These are phyloP conservation scores for Mycena kentingensis DNA, from an alignment of 768 basidiomycete species.

Conservation along the genomic window DNA sequence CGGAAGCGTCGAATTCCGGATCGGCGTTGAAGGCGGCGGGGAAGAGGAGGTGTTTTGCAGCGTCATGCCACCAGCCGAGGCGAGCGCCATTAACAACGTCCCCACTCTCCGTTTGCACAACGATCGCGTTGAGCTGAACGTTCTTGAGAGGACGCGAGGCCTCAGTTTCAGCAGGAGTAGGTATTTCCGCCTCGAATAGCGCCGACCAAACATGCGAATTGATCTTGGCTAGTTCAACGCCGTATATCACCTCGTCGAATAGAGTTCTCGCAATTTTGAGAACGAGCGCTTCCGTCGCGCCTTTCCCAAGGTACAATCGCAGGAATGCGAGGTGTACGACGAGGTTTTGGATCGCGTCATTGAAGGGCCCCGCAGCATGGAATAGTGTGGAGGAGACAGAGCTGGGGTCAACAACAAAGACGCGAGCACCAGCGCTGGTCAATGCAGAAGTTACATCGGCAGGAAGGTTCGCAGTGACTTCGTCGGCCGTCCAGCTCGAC, in stretches of 20 bases:
- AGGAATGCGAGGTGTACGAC: conserved; percentile 80
- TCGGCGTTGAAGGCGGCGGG: conserved; percentile 70
- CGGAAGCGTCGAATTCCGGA: conserved; percentile 36
- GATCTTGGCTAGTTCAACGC: conserved; percentile 52
- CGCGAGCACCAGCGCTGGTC: too few relatives aligned
- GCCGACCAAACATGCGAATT: conserved; percentile 65
- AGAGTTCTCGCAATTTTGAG: conserved; percentile 50
- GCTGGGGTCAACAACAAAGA: conserved; percentile 64
- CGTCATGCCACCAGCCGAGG: conserved; percentile 77
- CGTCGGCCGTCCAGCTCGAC: conserved; percentile 73
- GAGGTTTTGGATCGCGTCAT: conserved; percentile 53
- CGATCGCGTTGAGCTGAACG: conserved; percentile 76
- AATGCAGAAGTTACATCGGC: conserved; percentile 59
- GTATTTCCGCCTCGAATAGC: conserved; percentile 57
- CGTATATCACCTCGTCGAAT: conserved; percentile 49
- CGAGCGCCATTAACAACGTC: conserved; percentile 62
- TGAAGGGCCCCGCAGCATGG: conserved; percentile 34
- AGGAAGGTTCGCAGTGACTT: conserved; percentile 46
- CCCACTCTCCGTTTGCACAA: conserved; percentile 59
- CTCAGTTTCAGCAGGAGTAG: conserved; percentile 28
- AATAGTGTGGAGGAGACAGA: conserved; percentile 48
- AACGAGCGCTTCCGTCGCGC: conserved; percentile 56
- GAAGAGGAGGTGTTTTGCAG: conserved; percentile 88
- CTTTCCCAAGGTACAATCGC: conserved; percentile 74
- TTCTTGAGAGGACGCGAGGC: conserved; percentile 44